A percentile compares a stretch with the other conserved stretches of the same genome.
Evolutionary conservation across 164 flowering plant genomes (phyloP).

Genomic region (Umbellularia californica): DNA sequence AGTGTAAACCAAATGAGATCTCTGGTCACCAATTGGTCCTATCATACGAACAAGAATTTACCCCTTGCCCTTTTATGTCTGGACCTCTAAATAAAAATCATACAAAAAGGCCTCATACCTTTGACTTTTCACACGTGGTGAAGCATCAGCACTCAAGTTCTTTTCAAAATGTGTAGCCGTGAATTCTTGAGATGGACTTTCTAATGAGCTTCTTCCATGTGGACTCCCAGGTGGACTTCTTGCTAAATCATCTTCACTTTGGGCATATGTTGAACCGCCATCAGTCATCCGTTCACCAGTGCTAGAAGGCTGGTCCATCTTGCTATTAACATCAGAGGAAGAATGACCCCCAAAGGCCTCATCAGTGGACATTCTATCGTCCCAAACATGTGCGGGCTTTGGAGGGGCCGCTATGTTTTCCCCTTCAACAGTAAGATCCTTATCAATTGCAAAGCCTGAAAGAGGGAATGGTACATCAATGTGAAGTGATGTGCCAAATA

Average conservation of each 20-base stretch:
- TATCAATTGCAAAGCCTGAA: constrained; percentile 74
- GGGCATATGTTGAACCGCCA: constrained; percentile 34
- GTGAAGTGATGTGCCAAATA: background rate
- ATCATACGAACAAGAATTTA: too few species aligned
- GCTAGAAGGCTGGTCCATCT: constrained; percentile 39
- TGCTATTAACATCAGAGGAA: constrained; percentile 35
- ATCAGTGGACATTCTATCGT: constrained; percentile 28
- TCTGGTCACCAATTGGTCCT: too few species aligned
- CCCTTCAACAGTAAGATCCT: constrained; percentile 90
- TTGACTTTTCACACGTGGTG: constrained; percentile 44
- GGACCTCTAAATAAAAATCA: background rate
- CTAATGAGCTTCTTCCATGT: constrained; percentile 31
- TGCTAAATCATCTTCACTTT: constrained; percentile 42
- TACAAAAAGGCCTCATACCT: constrained; percentile 36
- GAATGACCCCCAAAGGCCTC: constrained; percentile 24
- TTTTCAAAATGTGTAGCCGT: constrained; percentile 34
- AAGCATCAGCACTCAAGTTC: constrained; percentile 35
- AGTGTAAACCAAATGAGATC: background rate
- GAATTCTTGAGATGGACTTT: constrained; percentile 46
- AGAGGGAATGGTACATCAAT: constrained; percentile 7
- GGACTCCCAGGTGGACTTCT: constrained; percentile 62
- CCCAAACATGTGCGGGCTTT: constrained; percentile 38
- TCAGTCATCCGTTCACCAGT: constrained; percentile 31
- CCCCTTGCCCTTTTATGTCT: background rate
- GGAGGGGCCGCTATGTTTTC: constrained; percentile 78